Percentiles rank a stretch among this genome's conserved stretches.
phyloP scores from a whole-genome alignment of 495 filamentous ascomycete genomes.

The Podospora bellae-mahoneyi region DNA sequence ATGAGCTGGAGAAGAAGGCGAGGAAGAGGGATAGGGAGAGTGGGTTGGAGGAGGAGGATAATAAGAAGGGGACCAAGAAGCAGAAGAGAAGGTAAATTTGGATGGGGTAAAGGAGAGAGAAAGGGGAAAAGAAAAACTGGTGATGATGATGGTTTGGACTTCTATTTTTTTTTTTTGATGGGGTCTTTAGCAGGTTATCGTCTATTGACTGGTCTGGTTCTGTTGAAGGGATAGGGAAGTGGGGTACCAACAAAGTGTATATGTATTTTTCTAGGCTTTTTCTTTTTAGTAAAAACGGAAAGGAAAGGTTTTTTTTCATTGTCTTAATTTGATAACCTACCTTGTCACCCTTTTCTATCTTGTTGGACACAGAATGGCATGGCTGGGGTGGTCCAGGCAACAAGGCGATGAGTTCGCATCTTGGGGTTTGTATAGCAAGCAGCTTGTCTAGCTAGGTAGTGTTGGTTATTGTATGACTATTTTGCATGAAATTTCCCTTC shows the following conservation, averaged over 20 bases:
- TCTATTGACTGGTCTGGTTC: not conserved
- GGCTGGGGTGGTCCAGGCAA: not conserved
- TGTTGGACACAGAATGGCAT: not conserved
- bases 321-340: not conserved
- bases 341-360: not conserved
- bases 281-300: not conserved
- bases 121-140: not conserved
- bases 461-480: not conserved
- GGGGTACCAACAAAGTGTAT: not conserved
- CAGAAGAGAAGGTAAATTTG: slow-evolving; percentile 39
- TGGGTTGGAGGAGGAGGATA: slow-evolving; percentile 65
- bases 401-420: not conserved
- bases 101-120: not conserved
- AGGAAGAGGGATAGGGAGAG: slow-evolving; percentile 80
- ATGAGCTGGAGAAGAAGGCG: slow-evolving; percentile 86
- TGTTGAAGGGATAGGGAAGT: not conserved
- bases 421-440: not conserved
- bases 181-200: not conserved
- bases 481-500: too few species aligned
- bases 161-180: not conserved
- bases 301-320: not conserved
- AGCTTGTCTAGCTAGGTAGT: not conserved
- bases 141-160: not conserved
- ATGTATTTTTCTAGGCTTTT: not conserved
- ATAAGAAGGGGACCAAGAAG: slow-evolving; percentile 40